Percentiles rank a stretch among this genome's conserved stretches.
Evolutionary conservation across 2,329 filamentous ascomycete species (phyloP).

Genomic region (Cytospora chrysosperma): DNA sequence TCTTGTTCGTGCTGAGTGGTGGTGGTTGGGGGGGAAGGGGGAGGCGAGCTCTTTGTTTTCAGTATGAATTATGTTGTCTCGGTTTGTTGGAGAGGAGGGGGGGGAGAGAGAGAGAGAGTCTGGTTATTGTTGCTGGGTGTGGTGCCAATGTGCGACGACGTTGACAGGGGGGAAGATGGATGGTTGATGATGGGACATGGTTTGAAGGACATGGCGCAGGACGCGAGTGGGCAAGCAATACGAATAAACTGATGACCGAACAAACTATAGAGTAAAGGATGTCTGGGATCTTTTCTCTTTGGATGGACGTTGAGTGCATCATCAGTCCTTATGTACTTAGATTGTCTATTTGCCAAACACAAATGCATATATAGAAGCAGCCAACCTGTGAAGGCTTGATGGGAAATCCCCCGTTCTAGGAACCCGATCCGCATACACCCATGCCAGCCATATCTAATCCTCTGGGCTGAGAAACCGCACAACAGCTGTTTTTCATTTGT

Average conservation of each 20-base stretch:
- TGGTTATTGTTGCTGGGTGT: not conserved
- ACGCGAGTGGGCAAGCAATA: conserved; percentile 3
- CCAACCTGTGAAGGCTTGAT: conserved; percentile 9
- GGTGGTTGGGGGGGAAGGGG: not conserved
- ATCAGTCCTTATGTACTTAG: not conserved
- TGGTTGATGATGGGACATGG: not conserved
- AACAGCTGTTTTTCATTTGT: conserved; percentile 32
- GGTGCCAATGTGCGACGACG: not conserved
- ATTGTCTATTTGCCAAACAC: not conserved
- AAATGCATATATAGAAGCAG: conserved; percentile 1
- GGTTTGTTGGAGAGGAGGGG: not conserved
- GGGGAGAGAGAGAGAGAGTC: not conserved
- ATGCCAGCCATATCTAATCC: conserved; percentile 28
- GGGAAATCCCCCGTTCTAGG: not conserved
- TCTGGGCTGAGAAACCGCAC: conserved; percentile 36
- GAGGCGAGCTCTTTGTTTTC: not conserved
- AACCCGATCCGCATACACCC: not conserved
- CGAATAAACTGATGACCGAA: too few relatives aligned
- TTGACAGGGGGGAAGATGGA: not conserved
- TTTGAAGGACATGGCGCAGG: conserved; percentile 13
- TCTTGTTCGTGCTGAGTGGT: conserved; percentile 32
- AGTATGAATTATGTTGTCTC: not conserved
- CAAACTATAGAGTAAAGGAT: not conserved
- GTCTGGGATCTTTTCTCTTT: not conserved
- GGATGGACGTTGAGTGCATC: not conserved